Base-by-base conservation (phyloP, 768 basidiomycete genomes). In the Rhodotorula babjevae region DNA sequence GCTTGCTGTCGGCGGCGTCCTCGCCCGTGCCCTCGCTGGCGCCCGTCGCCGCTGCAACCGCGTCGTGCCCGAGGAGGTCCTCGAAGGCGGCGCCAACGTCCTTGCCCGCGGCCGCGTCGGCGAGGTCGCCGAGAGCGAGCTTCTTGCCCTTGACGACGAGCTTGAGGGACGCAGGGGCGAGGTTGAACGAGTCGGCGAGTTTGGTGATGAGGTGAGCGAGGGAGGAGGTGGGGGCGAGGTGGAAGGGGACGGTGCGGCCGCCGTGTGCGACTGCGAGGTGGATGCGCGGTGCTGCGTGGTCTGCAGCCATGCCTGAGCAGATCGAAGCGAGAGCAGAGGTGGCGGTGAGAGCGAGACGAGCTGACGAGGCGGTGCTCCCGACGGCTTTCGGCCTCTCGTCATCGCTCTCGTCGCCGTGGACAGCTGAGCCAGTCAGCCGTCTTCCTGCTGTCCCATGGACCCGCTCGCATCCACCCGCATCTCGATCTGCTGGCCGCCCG, bases 91-190 rank as follows among this genome's bases (percentile, higher is more conserved):
- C 2, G 12, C 53, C n/a, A 11, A 59, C 25, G 9, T 27, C 25
- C 29, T 9, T 21, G 18, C 16, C 19, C 3, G 44, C 18, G 1
- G 52, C 1, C 3, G n/a, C 40, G n/a, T 55, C 16, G 1, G 6
- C 44, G 14, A 18, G 18, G 44, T 46, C 44, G 6, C 44, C 56
- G 6, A 55, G 56, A 0, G 44, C 2, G 27, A 77, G 60, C 52
- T 71, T 73, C 65, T 72, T 66, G 23, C 74, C 77, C 52, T 72
- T 71, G 44, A 56, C 33, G 21, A 74, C n/a, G 42, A 76, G 69
- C 50, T 77, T 76, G 29, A 69, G 50, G 27, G 53, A 53, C n/a
- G 49, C 44, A 7, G 69, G 49, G 14, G 67, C 36, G 65, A 77
- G 72, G 42, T 42, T 10, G 62, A 70, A 70, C 21, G 61, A 12